Evolutionary conservation across 208 protist genomes (phyloP).

Genomic region (Trypanosoma congolense): DNA sequence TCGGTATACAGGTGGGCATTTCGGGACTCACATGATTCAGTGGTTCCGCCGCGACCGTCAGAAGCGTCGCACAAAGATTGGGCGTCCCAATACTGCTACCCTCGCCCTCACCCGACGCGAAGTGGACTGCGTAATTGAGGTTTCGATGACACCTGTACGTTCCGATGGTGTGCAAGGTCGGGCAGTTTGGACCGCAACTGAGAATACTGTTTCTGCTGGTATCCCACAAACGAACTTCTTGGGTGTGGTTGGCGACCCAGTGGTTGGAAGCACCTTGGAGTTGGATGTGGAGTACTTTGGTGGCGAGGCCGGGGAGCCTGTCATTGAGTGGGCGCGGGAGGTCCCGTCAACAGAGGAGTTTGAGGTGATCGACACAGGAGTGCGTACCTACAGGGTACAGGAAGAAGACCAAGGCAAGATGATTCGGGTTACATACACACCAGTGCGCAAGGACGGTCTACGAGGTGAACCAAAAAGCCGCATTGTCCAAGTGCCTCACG

Average conservation of each 20-base stretch:
- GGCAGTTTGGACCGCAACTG: conserved; percentile 41
- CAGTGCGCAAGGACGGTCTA: conserved; percentile 71
- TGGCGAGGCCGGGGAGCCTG: conserved; percentile 58
- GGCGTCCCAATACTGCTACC: conserved; percentile 59
- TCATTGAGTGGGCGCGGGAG: conserved; percentile 67
- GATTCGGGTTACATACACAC: conserved; percentile 81
- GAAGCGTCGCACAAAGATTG: conserved; percentile 49
- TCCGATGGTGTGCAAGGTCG: conserved; percentile 68
- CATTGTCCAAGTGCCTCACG: conserved; percentile 34
- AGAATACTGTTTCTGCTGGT: conserved; percentile 41
- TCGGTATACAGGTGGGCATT: conserved; percentile 78
- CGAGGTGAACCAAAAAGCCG: conserved; percentile 60
- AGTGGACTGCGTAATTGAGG: conserved; percentile 84
- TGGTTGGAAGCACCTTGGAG: conserved; percentile 49
- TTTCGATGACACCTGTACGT: conserved; percentile 79
- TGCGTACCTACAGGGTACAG: conserved; percentile 53
- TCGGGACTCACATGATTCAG: conserved; percentile 76
- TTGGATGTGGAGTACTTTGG: conserved; percentile 75
- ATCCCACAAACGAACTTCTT: conserved; percentile 59
- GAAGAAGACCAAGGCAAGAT: conserved; percentile 65
- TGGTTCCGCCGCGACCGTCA: conserved; percentile 79
- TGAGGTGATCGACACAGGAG: conserved; percentile 39
- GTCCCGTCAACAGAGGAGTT: conserved; percentile 57
- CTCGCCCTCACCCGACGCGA: conserved; percentile 67
- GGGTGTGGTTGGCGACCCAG: conserved; percentile 60